These are phyloP conservation scores for Microdochium trichocladiopsis DNA, from an alignment of 2,329 filamentous ascomycete species.

Conservation along the genomic window DNA sequence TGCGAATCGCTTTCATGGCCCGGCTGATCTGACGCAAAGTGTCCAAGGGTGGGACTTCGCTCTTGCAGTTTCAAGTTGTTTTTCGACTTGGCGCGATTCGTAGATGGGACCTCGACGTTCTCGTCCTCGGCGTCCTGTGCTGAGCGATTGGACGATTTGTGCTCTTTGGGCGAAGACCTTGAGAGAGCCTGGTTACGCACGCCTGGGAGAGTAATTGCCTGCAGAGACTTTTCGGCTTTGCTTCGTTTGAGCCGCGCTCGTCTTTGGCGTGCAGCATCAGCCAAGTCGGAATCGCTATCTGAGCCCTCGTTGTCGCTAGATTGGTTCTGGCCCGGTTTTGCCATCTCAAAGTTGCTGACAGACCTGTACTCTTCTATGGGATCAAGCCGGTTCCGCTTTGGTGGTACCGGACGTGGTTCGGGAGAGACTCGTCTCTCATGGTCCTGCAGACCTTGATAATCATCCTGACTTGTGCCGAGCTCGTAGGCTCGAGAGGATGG, in stretches of 20 bases:
- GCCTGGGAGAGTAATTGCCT: constrained; percentile 11
- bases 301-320: constrained; percentile 3
- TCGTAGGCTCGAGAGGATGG: constrained; percentile 10
- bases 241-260: constrained; percentile 16
- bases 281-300: constrained; percentile 16
- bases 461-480: not conserved
- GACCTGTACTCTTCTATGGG: constrained; percentile 29
- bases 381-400: constrained; percentile 9
- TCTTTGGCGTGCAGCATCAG: constrained; percentile 14
- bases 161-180: not conserved
- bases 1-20: constrained; percentile 14
- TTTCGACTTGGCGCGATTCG: constrained; percentile 11
- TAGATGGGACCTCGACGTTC: constrained; percentile 21
- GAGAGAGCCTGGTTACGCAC: not conserved
- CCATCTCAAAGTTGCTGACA: not conserved
- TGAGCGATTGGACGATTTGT: constrained; percentile 1
- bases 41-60: constrained; percentile 4
- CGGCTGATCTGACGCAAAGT: not conserved
- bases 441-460: not conserved
- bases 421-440: not conserved
- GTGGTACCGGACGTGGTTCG: constrained; percentile 5
- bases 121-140: constrained; percentile 2
- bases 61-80: constrained; percentile 1
- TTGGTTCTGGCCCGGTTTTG: not conserved
- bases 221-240: constrained; percentile 16